Evolutionary conservation across 140 eudicot genomes (phyloP).

Genomic region (Ambrosia hybrid): DNA sequence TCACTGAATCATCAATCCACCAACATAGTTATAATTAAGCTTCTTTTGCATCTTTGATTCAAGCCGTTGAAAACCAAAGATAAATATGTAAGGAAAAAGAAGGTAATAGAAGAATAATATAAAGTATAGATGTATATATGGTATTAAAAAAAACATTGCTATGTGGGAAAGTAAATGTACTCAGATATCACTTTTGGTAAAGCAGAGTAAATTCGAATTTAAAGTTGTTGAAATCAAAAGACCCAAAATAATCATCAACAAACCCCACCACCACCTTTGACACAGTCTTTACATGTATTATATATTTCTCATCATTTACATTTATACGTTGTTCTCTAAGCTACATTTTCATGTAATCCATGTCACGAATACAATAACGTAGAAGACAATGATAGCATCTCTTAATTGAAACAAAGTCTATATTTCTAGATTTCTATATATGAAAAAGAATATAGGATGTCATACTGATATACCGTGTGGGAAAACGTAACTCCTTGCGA

Average conservation of each 20-base stretch:
- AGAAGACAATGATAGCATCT: not conserved
- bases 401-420: not conserved
- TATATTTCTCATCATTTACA: not conserved
- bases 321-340: constrained; percentile 1
- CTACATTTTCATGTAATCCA: constrained; percentile 7
- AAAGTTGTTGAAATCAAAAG: constrained; percentile 39
- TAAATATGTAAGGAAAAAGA: constrained; percentile 6
- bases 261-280: constrained; percentile 40
- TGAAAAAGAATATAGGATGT: too few species aligned
- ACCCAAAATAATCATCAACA: constrained; percentile 42
- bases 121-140: constrained; percentile 18
- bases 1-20: not conserved
- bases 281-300: constrained; percentile 21
- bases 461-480: too few species aligned
- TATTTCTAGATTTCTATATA: too few species aligned
- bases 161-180: constrained; percentile 42
- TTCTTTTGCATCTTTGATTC: constrained; percentile 19
- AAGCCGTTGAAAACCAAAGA: constrained; percentile 5
- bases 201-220: constrained; percentile 38
- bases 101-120: constrained; percentile 18
- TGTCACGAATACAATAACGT: not conserved
- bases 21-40: constrained; percentile 9
- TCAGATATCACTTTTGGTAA: constrained; percentile 42
- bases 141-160: constrained; percentile 33
- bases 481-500: too few species aligned